phyloP scores from a whole-genome alignment of 73 alveolate species.

The Tetrahymena elliotti region DNA sequence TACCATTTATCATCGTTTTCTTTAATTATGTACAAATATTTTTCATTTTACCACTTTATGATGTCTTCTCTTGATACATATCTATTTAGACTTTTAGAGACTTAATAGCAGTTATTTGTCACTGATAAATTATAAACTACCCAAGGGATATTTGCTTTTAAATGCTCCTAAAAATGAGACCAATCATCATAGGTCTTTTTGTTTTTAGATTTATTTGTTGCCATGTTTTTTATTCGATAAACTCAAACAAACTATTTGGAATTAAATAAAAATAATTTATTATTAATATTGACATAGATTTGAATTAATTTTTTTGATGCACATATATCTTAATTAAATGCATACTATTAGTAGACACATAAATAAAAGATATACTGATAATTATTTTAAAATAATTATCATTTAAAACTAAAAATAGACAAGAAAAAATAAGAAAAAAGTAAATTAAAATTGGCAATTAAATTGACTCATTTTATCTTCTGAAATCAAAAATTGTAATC shows the following conservation, averaged over 20 bases:
- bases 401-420: no score
- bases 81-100: neutral
- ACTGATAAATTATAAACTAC: neutral
- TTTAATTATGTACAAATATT: neutral
- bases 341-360: neutral
- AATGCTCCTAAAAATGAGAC: neutral
- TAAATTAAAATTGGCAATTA: no score
- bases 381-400: no score
- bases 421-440: no score
- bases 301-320: no score
- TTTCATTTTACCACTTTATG: neutral
- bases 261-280: no score
- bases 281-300: no score
- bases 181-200: neutral
- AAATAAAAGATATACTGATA: neutral
- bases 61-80: neutral
- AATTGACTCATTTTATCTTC: no score
- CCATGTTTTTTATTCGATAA: neutral
- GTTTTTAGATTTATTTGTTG: neutral
- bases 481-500: no score
- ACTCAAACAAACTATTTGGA: neutral
- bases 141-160: neutral
- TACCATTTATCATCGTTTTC: neutral
- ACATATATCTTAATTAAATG: no score
- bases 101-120: neutral